These are phyloP conservation scores for Hansfordia pulvinata DNA, from an alignment of 2,329 filamentous ascomycete genomes.

Conservation along the genomic window DNA sequence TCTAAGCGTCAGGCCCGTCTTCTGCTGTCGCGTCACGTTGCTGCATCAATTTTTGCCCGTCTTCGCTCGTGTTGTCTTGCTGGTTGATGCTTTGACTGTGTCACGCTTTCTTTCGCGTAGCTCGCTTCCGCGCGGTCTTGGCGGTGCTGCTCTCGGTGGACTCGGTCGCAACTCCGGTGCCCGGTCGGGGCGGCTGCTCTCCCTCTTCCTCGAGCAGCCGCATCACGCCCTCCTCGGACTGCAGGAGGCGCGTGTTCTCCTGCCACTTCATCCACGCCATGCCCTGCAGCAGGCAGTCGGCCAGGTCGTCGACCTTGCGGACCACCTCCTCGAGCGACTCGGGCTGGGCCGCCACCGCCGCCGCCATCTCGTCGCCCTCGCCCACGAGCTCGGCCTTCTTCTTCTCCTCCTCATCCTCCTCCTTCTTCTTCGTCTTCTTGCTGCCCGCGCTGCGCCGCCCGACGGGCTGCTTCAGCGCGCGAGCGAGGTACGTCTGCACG, in stretches of 20 bases:
- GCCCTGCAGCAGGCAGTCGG: constrained; percentile 67
- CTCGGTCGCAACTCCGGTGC: too few species aligned
- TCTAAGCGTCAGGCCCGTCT: too few species aligned
- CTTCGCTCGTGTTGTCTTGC: too few species aligned
- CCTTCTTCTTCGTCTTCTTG: neutral
- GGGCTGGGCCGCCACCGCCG: constrained; percentile 6
- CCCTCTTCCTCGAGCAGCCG: constrained; percentile 6
- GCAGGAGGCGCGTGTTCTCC: constrained; percentile 30
- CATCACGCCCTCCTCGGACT: constrained; percentile 12
- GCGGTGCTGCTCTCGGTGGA: too few species aligned
- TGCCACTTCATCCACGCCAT: constrained; percentile 70
- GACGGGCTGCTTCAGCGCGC: too few species aligned
- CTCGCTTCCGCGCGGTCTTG: too few species aligned
- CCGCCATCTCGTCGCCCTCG: neutral
- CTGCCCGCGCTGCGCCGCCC: too few species aligned
- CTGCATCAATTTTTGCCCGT: too few species aligned
- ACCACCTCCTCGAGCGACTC: constrained; percentile 20
- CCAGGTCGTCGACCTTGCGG: constrained; percentile 67
- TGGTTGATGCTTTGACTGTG: too few species aligned
- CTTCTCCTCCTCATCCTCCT: neutral
- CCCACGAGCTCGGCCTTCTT: neutral
- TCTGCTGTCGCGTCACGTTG: too few species aligned
- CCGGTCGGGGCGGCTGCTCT: too few species aligned
- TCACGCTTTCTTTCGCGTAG: too few species aligned
- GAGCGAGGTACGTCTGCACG: constrained; percentile 4